phyloP scores from a whole-genome alignment of 345 rosid genomes.

The Eucalyptus lansdowneana region DNA sequence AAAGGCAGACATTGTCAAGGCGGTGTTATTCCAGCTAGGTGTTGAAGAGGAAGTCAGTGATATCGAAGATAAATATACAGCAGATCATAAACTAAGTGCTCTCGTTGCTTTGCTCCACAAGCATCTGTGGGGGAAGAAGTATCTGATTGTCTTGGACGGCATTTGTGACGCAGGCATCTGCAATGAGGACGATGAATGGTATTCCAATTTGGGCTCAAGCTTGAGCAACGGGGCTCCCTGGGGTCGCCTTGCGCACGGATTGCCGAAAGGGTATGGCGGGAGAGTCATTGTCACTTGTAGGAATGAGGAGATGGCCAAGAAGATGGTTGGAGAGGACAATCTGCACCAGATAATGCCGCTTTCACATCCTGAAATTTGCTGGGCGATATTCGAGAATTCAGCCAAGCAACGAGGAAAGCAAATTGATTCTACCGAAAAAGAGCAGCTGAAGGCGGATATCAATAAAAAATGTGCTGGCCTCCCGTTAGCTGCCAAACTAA shows the following conservation, averaged over 20 bases:
- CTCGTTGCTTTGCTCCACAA: constrained; percentile 20
- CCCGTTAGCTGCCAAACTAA: constrained; percentile 22
- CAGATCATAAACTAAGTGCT: background rate
- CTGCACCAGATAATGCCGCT: constrained; percentile 16
- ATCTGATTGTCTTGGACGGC: constrained; percentile 38
- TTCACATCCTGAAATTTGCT: constrained; percentile 5
- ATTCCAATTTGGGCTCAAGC: background rate
- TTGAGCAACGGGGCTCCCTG: background rate
- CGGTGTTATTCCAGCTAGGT: constrained; percentile 20
- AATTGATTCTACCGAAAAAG: background rate
- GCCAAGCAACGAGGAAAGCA: background rate
- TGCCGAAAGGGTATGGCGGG: constrained; percentile 46
- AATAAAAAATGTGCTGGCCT: constrained; percentile 27
- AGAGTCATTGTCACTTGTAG: constrained; percentile 35
- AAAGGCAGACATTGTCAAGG: constrained; percentile 4
- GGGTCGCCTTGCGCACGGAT: constrained; percentile 19
- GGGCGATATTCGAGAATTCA: constrained; percentile 16
- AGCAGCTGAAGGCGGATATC: constrained; percentile 6
- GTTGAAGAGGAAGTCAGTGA: constrained; percentile 8
- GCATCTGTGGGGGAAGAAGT: constrained; percentile 28
- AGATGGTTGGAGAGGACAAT: constrained; percentile 30
- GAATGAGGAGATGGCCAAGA: constrained; percentile 8
- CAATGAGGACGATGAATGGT: constrained; percentile 2
- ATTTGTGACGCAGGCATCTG: background rate
- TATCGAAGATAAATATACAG: background rate